Conservation (phyloP, 2,329 filamentous ascomycete species). For the Blastomyces gilchristii region DNA sequence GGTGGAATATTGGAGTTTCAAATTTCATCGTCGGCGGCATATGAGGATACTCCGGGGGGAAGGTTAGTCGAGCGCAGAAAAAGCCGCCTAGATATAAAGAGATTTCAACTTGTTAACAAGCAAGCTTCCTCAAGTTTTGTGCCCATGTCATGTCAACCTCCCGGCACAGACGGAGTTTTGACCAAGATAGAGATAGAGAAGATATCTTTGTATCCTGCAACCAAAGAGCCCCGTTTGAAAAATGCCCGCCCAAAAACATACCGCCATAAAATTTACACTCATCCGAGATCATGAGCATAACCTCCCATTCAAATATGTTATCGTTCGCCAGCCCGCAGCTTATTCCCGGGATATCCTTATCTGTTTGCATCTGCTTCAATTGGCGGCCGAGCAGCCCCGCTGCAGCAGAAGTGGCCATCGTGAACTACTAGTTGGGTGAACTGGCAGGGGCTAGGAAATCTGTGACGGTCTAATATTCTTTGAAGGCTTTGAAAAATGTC, state of each 20-base stretch:
- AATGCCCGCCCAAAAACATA: slow-evolving; percentile 33
- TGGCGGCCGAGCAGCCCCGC: slow-evolving; percentile 70
- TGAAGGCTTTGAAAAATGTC: background rate
- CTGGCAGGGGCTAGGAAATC: background rate
- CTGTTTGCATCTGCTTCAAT: slow-evolving; percentile 85
- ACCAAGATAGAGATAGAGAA: background rate
- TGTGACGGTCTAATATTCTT: background rate
- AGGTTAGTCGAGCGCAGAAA: slow-evolving; percentile 75
- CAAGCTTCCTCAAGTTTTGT: background rate
- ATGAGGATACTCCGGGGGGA: slow-evolving; percentile 77
- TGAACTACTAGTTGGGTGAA: slow-evolving; percentile 15
- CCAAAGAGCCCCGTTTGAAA: background rate
- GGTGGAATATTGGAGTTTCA: slow-evolving; percentile 78
- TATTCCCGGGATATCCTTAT: slow-evolving; percentile 87
- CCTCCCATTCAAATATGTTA: slow-evolving; percentile 94
- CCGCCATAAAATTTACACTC: slow-evolving; percentile 90
- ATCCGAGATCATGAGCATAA: slow-evolving; percentile 96
- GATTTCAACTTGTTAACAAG: background rate
- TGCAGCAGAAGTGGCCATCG: slow-evolving; percentile 40
- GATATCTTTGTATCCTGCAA: background rate
- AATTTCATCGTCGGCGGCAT: slow-evolving; percentile 85
- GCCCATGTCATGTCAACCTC: no score
- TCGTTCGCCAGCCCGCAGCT: slow-evolving; percentile 77
- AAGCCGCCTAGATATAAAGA: slow-evolving; percentile 58
- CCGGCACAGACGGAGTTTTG: background rate